Evolutionary conservation across 208 protist genomes (phyloP).

Genomic region (Leishmania martiniquensis): DNA sequence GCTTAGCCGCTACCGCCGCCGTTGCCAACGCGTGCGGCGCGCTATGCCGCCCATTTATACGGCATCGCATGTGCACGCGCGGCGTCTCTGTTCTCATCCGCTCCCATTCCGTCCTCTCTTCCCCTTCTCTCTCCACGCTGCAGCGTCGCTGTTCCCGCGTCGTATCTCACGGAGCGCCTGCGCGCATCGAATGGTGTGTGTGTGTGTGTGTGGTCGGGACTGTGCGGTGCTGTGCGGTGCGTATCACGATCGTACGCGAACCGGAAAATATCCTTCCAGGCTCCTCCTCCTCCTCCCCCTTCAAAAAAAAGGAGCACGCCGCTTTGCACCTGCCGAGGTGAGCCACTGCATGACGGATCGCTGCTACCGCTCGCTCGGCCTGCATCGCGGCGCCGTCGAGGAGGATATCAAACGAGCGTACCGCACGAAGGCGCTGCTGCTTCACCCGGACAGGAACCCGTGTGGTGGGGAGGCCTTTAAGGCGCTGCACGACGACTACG

Average conservation of each 20-base stretch:
- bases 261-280: no score
- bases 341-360: conserved; percentile 10
- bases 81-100: not conserved
- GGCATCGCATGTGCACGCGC: not conserved
- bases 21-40: not conserved
- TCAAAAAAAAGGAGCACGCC: not conserved
- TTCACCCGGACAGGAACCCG: conserved; percentile 95
- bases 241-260: no score
- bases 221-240: no score
- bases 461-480: conserved; percentile 84
- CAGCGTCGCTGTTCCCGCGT: not conserved
- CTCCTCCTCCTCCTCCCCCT: not conserved
- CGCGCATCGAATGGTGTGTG: not conserved
- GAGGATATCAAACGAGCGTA: conserved; percentile 93
- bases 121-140: not conserved
- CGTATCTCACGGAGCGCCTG: not conserved
- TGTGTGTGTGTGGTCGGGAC: no score
- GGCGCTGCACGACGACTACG: conserved; percentile 94
- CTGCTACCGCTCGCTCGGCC: conserved; percentile 64
- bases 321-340: not conserved
- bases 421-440: conserved; percentile 88
- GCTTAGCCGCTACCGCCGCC: not conserved
- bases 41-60: not conserved
- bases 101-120: no score
- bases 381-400: conserved; percentile 73